Conservation (phyloP, 2,329 filamentous ascomycete species). For the Capronia americana region DNA sequence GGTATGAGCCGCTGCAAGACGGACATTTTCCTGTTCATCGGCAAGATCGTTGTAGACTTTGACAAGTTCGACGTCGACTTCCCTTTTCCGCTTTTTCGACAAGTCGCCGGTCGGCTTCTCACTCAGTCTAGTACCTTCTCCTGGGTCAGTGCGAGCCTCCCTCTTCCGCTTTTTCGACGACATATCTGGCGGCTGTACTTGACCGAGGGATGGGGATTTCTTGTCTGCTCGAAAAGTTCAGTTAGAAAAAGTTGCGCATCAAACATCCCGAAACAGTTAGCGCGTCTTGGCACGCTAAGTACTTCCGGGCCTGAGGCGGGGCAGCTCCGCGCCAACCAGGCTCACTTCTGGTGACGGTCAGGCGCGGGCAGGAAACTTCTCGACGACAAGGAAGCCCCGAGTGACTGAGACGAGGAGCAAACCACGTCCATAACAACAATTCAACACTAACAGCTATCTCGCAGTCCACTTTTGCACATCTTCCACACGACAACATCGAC, state of each 20-base stretch:
- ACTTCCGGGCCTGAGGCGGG: not conserved
- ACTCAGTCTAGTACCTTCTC: not conserved
- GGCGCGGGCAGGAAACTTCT: conserved; percentile 3
- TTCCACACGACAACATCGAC: not conserved
- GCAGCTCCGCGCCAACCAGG: not conserved
- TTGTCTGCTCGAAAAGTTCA: not conserved
- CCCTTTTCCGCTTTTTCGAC: conserved; percentile 39
- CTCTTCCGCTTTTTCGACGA: conserved; percentile 4
- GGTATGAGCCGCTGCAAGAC: conserved; percentile 53
- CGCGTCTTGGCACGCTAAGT: not conserved
- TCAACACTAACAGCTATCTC: not conserved
- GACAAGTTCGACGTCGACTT: conserved; percentile 53
- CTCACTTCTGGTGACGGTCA: not conserved
- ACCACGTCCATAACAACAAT: not conserved
- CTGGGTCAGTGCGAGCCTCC: not conserved
- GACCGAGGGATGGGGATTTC: not conserved
- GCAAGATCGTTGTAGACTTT: conserved; percentile 58
- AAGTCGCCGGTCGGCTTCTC: not conserved
- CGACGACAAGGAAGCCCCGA: not conserved
- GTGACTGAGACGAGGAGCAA: not conserved
- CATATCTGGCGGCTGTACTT: not conserved
- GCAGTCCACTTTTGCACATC: not conserved
- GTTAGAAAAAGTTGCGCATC: not conserved
- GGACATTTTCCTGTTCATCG: conserved; percentile 54
- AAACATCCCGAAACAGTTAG: not conserved